Evolutionary conservation across 1,139 yeast genomes (phyloP).

Genomic region (Diutina neorugosa): DNA sequence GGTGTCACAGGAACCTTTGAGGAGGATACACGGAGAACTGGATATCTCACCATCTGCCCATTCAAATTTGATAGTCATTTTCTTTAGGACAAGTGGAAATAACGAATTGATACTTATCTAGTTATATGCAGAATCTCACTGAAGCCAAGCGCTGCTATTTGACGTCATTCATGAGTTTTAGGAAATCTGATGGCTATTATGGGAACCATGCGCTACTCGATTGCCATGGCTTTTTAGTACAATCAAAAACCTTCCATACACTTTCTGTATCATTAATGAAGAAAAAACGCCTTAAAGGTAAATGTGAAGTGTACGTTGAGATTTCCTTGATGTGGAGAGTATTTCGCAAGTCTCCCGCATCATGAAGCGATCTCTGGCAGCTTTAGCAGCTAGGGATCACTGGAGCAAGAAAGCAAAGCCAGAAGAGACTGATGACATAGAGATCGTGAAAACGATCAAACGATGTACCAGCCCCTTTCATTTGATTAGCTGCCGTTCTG

Average conservation of each 20-base stretch:
- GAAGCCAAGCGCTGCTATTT: not conserved
- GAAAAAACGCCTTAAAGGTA: too few species aligned
- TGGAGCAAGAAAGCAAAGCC: constrained; percentile 12
- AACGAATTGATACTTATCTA: not conserved
- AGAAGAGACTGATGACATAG: not conserved
- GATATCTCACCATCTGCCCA: constrained; percentile 26
- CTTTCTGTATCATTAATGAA: too few species aligned
- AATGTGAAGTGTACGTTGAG: too few species aligned
- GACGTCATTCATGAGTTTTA: not conserved
- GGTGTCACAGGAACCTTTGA: constrained; percentile 19
- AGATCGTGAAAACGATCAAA: not conserved
- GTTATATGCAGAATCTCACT: not conserved
- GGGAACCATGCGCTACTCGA: too few species aligned
- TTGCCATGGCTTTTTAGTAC: too few species aligned
- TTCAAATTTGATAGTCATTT: constrained; percentile 17
- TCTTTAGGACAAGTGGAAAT: not conserved
- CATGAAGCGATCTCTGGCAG: constrained; percentile 15
- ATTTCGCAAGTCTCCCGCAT: too few species aligned
- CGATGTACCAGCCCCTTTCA: not conserved
- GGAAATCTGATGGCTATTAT: not conserved
- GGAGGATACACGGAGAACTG: constrained; percentile 29
- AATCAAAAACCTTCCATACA: too few species aligned
- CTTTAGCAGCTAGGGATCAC: constrained; percentile 15
- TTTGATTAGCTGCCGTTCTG: not conserved
- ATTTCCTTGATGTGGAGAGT: too few species aligned